Evolutionary conservation across 805 yeast species (phyloP), one percentile per base, ranked within the genome.

Genomic region (Sugiyamaella mastotermitis): DNA sequence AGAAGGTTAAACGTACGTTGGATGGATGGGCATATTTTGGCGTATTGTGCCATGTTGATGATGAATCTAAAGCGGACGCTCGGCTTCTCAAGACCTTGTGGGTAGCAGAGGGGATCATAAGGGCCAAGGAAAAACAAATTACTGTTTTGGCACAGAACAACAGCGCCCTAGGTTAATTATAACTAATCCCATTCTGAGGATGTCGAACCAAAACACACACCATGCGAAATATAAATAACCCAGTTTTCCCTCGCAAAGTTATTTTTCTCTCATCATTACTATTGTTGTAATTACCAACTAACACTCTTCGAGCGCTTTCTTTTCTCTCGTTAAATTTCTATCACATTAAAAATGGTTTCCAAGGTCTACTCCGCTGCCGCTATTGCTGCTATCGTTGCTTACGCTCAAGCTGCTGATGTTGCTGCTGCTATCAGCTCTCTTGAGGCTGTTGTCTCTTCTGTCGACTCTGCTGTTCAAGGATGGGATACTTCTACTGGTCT

Each of bases 401-500:
- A 34, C 28, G 35, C 31, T 15, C 32, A 40, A 20, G 42, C 41
- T 37, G 33, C 39, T 18, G 36, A 35, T 29, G 31, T 35, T 22
- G 27, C 24, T 24, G 16, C 42, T 15, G 34, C 41, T 36, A 27
- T 38, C 21, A 25, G 32, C 16, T 34, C 34, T 21, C 31, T 41
- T 11, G 14, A 37, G 22, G 19, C 41, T 4, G 43, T 35, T 28
- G 43, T 39, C 30, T 36, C 14, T n/a, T 18, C 41, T 19, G 38
- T 46, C 32, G 46, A 35, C 35, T 19, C 36, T 13, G 36, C 37
- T 10, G 43, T 37, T 31, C 23, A 36, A 29, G 39, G 29, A 3
- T 45, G 41, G 34, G 11, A 17, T 2, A 20, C 32, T 5, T 37
- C 47, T 17, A 41, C 42, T 19, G 60, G 60, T 32, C 43, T 55